Conservation (phyloP, 108 stramenopile species). For the Discostella pseudostelligera region DNA sequence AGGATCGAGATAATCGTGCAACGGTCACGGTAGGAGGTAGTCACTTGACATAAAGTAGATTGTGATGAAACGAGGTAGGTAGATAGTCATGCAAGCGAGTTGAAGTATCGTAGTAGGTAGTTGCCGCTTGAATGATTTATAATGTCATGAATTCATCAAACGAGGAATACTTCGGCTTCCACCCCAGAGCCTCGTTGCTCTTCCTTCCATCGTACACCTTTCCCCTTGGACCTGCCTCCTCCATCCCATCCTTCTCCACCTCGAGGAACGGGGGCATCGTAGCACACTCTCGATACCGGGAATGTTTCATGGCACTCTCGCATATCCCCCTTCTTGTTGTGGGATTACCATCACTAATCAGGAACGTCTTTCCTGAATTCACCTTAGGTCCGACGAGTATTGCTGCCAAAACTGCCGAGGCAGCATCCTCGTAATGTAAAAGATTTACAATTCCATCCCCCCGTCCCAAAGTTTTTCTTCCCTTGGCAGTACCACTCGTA, state of each 20-base stretch:
- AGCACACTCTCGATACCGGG: constrained; percentile 39
- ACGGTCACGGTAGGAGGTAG: too few relatives aligned
- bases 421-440: constrained; percentile 91
- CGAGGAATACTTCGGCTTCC: constrained; percentile 72
- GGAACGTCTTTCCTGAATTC: constrained; percentile 54
- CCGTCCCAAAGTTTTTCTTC: constrained; percentile 45
- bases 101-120: neutral
- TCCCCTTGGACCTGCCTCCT: constrained; percentile 47
- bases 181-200: constrained; percentile 66
- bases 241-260: constrained; percentile 76
- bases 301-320: constrained; percentile 67
- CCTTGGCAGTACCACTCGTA: constrained; percentile 41
- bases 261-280: constrained; percentile 69
- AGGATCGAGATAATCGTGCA: too few relatives aligned
- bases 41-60: too few relatives aligned
- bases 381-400: constrained; percentile 44
- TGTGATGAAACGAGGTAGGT: too few relatives aligned
- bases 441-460: constrained; percentile 83
- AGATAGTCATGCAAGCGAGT: too few relatives aligned
- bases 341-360: constrained; percentile 86
- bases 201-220: constrained; percentile 81
- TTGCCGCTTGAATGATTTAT: neutral
- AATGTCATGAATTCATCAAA: constrained; percentile 78
- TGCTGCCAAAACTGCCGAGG: constrained; percentile 66
- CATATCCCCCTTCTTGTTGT: constrained; percentile 76